phyloP scores from a whole-genome alignment of 2,329 filamentous ascomycete species.

The Sporothrix luriei region DNA sequence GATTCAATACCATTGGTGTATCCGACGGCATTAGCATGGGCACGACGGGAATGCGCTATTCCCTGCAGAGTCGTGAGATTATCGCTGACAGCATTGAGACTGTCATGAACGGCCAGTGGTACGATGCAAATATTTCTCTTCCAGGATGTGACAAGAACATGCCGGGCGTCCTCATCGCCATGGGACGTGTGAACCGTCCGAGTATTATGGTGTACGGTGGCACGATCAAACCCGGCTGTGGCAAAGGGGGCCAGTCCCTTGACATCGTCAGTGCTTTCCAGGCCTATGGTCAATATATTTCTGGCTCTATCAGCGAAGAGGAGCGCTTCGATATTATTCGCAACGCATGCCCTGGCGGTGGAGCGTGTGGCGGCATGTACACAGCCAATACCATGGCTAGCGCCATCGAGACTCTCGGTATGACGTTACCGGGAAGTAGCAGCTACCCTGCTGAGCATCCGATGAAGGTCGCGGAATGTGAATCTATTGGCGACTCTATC shows the following conservation, averaged over 20 bases:
- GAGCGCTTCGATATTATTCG: slow-evolving; percentile 93
- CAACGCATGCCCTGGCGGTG: slow-evolving; percentile 81
- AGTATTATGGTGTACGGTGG: slow-evolving; percentile 98
- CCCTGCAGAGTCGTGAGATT: slow-evolving; percentile 89
- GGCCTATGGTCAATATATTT: slow-evolving; percentile 92
- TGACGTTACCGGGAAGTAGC: slow-evolving; percentile 81
- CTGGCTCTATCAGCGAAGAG: slow-evolving; percentile 87
- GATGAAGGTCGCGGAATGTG: slow-evolving; percentile 72
- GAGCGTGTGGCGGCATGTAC: slow-evolving; percentile 86
- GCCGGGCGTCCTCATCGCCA: slow-evolving; percentile 88
- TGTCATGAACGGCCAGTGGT: slow-evolving; percentile 98
- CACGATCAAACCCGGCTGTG: slow-evolving; percentile 89
- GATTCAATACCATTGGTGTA: slow-evolving; percentile 99
- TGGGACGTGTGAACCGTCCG: slow-evolving; percentile 91
- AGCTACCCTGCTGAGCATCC: slow-evolving; percentile 75
- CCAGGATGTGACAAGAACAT: slow-evolving; percentile 99
- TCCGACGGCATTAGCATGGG: slow-evolving; percentile 99
- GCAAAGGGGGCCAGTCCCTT: slow-evolving; percentile 71
- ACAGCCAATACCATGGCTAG: slow-evolving; percentile 77
- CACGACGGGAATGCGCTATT: slow-evolving; percentile 85
- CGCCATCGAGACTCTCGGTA: slow-evolving; percentile 71
- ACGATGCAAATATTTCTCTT: slow-evolving; percentile 94
- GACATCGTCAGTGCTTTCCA: slow-evolving; percentile 99
- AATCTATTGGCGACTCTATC: slow-evolving; percentile 71
- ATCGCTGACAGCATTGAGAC: slow-evolving; percentile 99